phyloP scores from a whole-genome alignment of 2,329 filamentous ascomycete genomes.

The Fusarium citri region DNA sequence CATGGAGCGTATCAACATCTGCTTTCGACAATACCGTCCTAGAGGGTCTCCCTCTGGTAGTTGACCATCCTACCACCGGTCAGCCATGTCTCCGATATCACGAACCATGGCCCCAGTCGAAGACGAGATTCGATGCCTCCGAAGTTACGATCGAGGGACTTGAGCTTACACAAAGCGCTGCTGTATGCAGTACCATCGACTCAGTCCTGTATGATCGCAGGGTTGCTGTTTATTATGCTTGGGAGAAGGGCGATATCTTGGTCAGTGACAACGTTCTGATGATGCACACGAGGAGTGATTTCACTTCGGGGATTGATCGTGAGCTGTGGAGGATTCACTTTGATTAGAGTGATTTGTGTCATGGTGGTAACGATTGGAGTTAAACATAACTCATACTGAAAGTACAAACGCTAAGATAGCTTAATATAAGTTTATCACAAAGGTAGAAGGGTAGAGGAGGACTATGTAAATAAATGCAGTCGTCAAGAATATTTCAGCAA shows the following conservation, averaged over 20 bases:
- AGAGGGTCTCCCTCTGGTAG: constrained; percentile 57
- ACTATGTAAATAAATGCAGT: too few species aligned
- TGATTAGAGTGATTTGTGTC: constrained; percentile 44
- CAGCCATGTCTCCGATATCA: constrained; percentile 65
- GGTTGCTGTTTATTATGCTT: constrained; percentile 62
- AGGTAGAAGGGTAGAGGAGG: too few species aligned
- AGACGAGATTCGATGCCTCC: constrained; percentile 62
- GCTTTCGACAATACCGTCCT: constrained; percentile 60
- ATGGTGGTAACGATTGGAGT: not conserved
- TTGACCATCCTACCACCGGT: constrained; percentile 58
- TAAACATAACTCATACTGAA: too few species aligned
- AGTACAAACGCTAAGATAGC: too few species aligned
- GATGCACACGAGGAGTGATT: constrained; percentile 63
- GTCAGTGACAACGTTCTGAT: constrained; percentile 63
- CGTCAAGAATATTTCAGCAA: too few species aligned
- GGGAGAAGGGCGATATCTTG: constrained; percentile 66
- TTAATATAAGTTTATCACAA: too few species aligned
- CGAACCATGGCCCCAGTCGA: constrained; percentile 64
- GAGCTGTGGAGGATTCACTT: constrained; percentile 65
- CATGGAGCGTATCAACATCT: constrained; percentile 61
- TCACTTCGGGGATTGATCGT: constrained; percentile 56
- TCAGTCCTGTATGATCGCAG: constrained; percentile 61
- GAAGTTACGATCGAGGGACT: constrained; percentile 56
- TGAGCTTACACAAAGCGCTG: constrained; percentile 45
- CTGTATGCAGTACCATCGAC: constrained; percentile 56